Conservation (phyloP, 108 stramenopile species). For the Cyclotella atomus region DNA sequence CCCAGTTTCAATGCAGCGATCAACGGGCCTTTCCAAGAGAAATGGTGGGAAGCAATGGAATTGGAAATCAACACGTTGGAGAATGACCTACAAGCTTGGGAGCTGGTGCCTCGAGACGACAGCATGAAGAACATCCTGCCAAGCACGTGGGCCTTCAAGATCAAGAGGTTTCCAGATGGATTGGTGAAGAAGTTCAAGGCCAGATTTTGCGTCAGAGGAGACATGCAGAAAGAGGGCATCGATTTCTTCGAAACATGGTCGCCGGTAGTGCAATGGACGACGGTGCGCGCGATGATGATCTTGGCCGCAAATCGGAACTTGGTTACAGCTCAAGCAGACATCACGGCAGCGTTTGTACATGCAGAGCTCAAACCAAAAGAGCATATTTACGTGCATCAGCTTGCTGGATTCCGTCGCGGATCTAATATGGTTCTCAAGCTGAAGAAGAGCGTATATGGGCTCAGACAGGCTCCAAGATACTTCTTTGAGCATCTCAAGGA, state of each 20-base stretch:
- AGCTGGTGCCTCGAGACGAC: slow-evolving; percentile 5
- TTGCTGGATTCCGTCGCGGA: too few species aligned
- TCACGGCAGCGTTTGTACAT: too few species aligned
- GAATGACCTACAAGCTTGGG: slow-evolving; percentile 30
- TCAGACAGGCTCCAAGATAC: too few species aligned
- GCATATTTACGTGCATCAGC: too few species aligned
- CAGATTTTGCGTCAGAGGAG: slow-evolving; percentile 47
- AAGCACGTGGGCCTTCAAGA: slow-evolving; percentile 50
- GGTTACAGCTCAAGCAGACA: too few species aligned
- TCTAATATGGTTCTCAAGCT: neutral
- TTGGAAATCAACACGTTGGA: slow-evolving; percentile 30
- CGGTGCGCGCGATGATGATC: neutral
- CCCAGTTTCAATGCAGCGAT: neutral
- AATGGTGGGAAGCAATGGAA: slow-evolving; percentile 27
- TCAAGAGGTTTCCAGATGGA: slow-evolving; percentile 61
- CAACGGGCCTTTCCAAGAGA: slow-evolving; percentile 21
- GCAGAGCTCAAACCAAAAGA: too few species aligned
- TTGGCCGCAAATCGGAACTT: neutral
- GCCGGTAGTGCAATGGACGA: neutral
- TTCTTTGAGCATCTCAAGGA: neutral
- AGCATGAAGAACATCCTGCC: slow-evolving; percentile 23
- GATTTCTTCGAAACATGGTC: neutral
- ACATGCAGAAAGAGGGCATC: neutral
- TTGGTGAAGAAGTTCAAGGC: slow-evolving; percentile 54
- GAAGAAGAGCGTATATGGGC: too few species aligned